Conservation (phyloP, 495 filamentous ascomycete species). For the Staphylotrichum tortipilum region DNA sequence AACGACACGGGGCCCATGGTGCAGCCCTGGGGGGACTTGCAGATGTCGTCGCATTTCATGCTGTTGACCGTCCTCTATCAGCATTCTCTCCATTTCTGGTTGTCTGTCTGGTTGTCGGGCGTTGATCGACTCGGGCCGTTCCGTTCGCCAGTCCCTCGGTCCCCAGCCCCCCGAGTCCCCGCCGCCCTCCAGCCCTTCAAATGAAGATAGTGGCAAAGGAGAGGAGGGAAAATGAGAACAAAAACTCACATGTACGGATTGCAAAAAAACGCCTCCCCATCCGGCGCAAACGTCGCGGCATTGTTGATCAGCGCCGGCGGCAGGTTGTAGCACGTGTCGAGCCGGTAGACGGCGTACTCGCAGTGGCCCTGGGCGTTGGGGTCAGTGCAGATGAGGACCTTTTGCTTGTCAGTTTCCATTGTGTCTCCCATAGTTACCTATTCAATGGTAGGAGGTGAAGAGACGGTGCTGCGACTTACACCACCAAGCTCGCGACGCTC, state of each 20-base stretch:
- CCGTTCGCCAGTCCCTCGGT: no score
- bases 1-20: slow-evolving; percentile 32
- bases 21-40: slow-evolving; percentile 38
- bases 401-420: no score
- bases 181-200: no score
- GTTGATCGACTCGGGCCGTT: no score
- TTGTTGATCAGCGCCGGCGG: slow-evolving; percentile 22
- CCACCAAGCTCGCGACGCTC: background rate
- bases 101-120: no score
- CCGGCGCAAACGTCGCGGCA: slow-evolving; percentile 34
- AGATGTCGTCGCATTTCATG: slow-evolving; percentile 28
- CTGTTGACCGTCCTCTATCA: background rate
- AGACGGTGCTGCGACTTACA: slow-evolving; percentile 5
- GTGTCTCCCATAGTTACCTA: no score
- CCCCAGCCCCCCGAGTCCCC: no score
- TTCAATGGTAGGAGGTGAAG: no score
- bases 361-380: slow-evolving; percentile 34
- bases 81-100: no score
- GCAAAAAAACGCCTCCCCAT: slow-evolving; percentile 34
- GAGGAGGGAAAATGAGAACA: no score
- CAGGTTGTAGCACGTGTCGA: slow-evolving; percentile 32
- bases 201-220: no score
- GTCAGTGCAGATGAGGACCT: slow-evolving; percentile 36
- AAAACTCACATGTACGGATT: slow-evolving; percentile 25
- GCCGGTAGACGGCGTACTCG: slow-evolving; percentile 27